phyloP scores from a whole-genome alignment of 2,329 filamentous ascomycete genomes.

The Botrytis cinerea region DNA sequence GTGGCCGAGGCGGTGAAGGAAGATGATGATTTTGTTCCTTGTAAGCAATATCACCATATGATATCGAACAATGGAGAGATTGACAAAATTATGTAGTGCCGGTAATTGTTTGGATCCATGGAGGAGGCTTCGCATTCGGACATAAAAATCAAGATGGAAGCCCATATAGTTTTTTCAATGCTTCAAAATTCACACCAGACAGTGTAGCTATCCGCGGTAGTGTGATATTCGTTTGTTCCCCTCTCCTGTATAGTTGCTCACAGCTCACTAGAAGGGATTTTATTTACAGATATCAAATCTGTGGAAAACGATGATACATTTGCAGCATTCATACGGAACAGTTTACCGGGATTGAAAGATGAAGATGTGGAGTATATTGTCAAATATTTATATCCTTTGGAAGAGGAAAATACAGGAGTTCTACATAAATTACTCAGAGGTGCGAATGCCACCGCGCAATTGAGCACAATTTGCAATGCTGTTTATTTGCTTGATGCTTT shows the following conservation, averaged over 20 bases:
- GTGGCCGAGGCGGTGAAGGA: neutral
- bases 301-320: neutral
- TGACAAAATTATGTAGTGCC: conserved; percentile 42
- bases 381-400: neutral
- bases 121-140: conserved; percentile 55
- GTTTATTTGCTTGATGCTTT: neutral
- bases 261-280: neutral
- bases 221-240: neutral
- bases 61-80: conserved; percentile 31
- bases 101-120: conserved; percentile 59
- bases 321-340: neutral
- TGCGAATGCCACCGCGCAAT: neutral
- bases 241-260: neutral
- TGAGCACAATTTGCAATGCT: neutral
- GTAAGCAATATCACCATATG: neutral
- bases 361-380: neutral
- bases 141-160: conserved; percentile 66
- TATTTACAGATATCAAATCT: neutral
- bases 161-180: conserved; percentile 52
- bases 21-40: neutral
- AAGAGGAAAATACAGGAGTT: neutral
- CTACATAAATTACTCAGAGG: neutral
- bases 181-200: conserved; percentile 54
- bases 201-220: conserved; percentile 33
- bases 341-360: neutral